Conservation (phyloP, 1,284 basidiomycete species). For the Melampsora americana region DNA sequence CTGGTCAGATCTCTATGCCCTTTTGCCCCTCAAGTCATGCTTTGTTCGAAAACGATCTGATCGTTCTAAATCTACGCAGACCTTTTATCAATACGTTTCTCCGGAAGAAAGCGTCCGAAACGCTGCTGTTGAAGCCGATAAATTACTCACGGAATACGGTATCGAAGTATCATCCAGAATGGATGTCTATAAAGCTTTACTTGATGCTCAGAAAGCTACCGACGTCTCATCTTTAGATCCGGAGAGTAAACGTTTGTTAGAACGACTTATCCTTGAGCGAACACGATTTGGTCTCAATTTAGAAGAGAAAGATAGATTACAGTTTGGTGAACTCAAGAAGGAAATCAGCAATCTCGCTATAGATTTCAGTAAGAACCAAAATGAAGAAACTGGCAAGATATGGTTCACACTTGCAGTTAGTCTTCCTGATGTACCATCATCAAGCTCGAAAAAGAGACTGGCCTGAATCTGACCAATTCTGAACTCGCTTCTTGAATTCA, state of each 20-base stretch:
- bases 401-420: conserved; percentile 57
- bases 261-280: conserved; percentile 73
- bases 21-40: neutral
- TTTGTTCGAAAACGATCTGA: neutral
- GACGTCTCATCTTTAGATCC: conserved; percentile 62
- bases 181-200: conserved; percentile 70
- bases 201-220: conserved; percentile 67
- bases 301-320: conserved; percentile 63
- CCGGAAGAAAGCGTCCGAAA: conserved; percentile 68
- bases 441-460: neutral
- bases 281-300: conserved; percentile 71
- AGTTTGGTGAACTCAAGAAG: conserved; percentile 59
- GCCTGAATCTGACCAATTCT: neutral
- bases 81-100: conserved; percentile 76
- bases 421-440: neutral
- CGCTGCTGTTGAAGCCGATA: conserved; percentile 68
- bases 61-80: neutral
- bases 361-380: conserved; percentile 77
- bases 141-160: conserved; percentile 64
- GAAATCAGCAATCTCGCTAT: conserved; percentile 68
- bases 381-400: conserved; percentile 65
- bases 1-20: conserved; percentile 43
- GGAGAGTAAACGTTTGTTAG: conserved; percentile 69
- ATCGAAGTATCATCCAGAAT: conserved; percentile 71
- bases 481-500: conserved; percentile 54